These are phyloP conservation scores for Aleurites moluccanus DNA, from an alignment of 441 rosid species.

Conservation along the genomic window DNA sequence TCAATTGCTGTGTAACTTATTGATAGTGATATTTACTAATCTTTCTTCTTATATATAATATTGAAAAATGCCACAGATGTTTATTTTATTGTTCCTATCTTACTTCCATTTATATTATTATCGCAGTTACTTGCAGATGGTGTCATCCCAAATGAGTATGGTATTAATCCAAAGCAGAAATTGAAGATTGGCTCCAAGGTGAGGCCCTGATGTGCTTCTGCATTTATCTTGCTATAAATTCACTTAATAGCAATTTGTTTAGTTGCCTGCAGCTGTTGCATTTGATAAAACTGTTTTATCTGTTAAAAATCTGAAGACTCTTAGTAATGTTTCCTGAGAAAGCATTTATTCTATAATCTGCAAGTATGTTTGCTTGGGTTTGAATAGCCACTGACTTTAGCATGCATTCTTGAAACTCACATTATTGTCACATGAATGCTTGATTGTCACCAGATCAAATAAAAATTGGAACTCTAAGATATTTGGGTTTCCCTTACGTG, in stretches of 20 bases:
- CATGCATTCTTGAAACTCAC: background rate
- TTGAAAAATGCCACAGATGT: background rate
- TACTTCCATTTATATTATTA: slow-evolving; percentile 22
- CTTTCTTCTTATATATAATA: slow-evolving; percentile 3
- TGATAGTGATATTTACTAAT: background rate
- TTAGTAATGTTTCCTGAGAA: slow-evolving; percentile 3
- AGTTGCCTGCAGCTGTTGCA: background rate
- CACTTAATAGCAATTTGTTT: slow-evolving; percentile 1
- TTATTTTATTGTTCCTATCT: background rate
- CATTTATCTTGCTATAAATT: background rate
- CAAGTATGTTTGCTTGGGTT: background rate
- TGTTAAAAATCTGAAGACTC: background rate
- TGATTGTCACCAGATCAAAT: background rate
- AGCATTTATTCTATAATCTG: background rate
- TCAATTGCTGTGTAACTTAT: background rate
- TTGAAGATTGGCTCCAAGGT: slow-evolving; percentile 99
- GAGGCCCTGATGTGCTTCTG: slow-evolving; percentile 17
- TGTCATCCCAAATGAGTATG: slow-evolving; percentile 99
- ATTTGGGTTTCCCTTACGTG: background rate
- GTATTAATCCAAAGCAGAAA: slow-evolving; percentile 97
- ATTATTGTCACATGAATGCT: background rate
- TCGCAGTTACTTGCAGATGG: slow-evolving; percentile 98
- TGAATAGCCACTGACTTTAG: background rate
- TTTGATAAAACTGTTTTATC: slow-evolving; percentile 9
- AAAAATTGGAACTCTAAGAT: background rate